A percentile compares a stretch with the other conserved stretches of the same genome.
Conservation (phyloP, 169 alveolate species). For the Plasmodium chabaudi region DNA sequence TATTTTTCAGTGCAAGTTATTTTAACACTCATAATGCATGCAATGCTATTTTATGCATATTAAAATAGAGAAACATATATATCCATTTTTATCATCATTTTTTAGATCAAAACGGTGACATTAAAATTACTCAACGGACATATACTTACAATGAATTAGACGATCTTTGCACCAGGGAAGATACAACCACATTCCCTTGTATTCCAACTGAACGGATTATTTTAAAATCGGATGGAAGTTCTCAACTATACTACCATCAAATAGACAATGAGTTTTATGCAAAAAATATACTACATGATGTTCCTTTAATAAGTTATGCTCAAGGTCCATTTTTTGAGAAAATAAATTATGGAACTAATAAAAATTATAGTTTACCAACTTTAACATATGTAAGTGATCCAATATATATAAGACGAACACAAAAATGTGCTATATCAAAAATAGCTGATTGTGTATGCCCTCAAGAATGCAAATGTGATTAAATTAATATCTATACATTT, state of each 20-base stretch:
- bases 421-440: conserved; percentile 37
- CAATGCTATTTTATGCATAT: no score
- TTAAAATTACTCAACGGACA: conserved; percentile 61
- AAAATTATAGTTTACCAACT: conserved; percentile 62
- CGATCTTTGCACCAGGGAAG: conserved; percentile 12
- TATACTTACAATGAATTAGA: conserved; percentile 64
- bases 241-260: conserved; percentile 64
- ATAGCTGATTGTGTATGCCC: conserved; percentile 20
- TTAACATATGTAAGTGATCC: conserved; percentile 71
- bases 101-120: conserved; percentile 18
- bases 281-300: conserved; percentile 49
- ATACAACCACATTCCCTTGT: conserved; percentile 16
- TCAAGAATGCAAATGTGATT: conserved; percentile 14
- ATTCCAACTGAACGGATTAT: conserved; percentile 66
- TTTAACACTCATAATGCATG: no score
- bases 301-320: conserved; percentile 70
- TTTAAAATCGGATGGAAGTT: conserved; percentile 25
- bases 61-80: neutral
- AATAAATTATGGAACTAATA: conserved; percentile 10
- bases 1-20: no score
- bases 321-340: conserved; percentile 69
- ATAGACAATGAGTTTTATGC: conserved; percentile 74
- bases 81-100: neutral
- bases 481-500: conserved; percentile 11
- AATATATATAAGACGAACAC: conserved; percentile 42